Percentiles rank a stretch among this genome's conserved stretches.
phyloP scores from a whole-genome alignment of 2,329 filamentous ascomycete genomes.

The Acephala macrosclerotiorum region DNA sequence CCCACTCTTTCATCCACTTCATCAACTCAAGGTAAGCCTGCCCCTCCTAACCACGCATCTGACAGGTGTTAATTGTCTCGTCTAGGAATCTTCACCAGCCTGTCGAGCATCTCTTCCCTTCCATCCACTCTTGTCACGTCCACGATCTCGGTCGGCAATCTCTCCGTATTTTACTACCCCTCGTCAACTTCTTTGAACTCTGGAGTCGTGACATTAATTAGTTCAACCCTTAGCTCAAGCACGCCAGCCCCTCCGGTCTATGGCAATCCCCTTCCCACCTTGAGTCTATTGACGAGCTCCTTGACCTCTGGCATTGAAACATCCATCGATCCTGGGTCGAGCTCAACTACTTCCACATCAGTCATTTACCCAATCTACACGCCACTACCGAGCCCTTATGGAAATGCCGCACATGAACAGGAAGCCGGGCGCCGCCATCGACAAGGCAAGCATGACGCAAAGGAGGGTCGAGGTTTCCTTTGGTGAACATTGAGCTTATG shows the following conservation, averaged over 20 bases:
- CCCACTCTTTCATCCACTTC: background rate
- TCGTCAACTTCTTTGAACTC: too few relatives aligned
- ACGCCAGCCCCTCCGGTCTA: too few relatives aligned
- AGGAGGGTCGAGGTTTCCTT: slow-evolving; percentile 18
- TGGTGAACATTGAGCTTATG: slow-evolving; percentile 24
- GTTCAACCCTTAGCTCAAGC: too few relatives aligned
- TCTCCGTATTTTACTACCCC: background rate
- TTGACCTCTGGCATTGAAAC: background rate
- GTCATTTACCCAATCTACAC: background rate
- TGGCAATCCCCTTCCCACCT: background rate
- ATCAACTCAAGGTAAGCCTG: background rate
- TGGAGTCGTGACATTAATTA: too few relatives aligned
- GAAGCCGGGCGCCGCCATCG: background rate
- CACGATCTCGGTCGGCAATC: background rate
- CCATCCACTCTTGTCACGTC: background rate
- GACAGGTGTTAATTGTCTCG: background rate
- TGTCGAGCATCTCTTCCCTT: background rate
- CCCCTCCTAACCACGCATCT: background rate
- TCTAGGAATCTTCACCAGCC: background rate
- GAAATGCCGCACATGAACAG: background rate
- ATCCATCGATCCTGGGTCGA: slow-evolving; percentile 1
- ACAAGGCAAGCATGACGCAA: background rate
- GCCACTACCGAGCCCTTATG: background rate
- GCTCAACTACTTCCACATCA: slow-evolving; percentile 11
- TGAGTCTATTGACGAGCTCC: slow-evolving; percentile 4